Evolutionary conservation across 495 filamentous ascomycete species (phyloP).

Genomic region (Lasiosphaeriaceae sp.): DNA sequence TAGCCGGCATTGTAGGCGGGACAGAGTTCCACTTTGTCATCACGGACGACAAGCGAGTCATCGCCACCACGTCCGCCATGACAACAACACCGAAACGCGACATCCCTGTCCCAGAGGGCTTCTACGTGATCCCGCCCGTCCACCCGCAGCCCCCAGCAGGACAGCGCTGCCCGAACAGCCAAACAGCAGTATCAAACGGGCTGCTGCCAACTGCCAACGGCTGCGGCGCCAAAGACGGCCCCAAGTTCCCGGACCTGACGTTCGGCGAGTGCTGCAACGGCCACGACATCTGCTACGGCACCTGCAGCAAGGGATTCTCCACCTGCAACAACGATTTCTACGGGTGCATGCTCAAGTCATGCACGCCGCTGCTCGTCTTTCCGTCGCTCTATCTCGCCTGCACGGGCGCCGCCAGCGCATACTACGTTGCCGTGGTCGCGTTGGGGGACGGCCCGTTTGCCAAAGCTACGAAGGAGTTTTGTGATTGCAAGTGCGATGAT

Average conservation of each 20-base stretch:
- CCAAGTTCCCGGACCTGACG: slow-evolving; percentile 8
- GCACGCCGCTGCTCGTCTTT: no score
- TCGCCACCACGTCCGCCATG: not conserved
- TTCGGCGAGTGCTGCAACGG: slow-evolving; percentile 7
- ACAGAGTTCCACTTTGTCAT: slow-evolving; percentile 3
- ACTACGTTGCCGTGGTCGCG: slow-evolving; percentile 1
- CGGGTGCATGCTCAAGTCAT: not conserved
- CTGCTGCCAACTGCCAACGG: slow-evolving; percentile 3
- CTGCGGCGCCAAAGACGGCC: slow-evolving; percentile 7
- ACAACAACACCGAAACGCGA: not conserved
- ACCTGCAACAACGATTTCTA: slow-evolving; percentile 13
- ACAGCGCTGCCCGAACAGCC: slow-evolving; percentile 2
- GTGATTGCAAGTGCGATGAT: slow-evolving; percentile 12
- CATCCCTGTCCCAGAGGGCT: slow-evolving; percentile 11
- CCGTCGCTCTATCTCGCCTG: not conserved
- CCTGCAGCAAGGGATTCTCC: slow-evolving; percentile 2
- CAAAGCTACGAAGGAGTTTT: not conserved
- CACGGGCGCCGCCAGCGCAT: slow-evolving; percentile 3
- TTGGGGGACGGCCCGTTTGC: not conserved
- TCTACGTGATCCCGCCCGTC: slow-evolving; percentile 6
- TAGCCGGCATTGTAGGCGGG: slow-evolving; percentile 12
- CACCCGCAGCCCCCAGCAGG: not conserved
- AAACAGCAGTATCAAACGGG: slow-evolving; percentile 1
- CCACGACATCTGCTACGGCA: slow-evolving; percentile 8
- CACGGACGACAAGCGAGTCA: not conserved